These are phyloP conservation scores for Scleroderma bovista DNA, from an alignment of 768 basidiomycete genomes.

Conservation along the genomic window DNA sequence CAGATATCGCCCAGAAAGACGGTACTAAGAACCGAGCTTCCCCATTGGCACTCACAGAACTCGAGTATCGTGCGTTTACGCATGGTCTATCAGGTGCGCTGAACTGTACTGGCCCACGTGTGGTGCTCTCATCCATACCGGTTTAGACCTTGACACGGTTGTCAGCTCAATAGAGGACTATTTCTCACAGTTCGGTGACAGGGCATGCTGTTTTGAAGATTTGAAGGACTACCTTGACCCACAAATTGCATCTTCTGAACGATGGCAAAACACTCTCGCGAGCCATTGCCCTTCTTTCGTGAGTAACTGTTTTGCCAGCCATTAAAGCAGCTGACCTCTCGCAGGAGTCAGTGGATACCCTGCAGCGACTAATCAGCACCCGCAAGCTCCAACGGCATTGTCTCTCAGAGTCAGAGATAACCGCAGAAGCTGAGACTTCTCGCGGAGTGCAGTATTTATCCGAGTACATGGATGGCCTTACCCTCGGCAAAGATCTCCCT, in stretches of 20 bases:
- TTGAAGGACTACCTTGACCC: conserved; percentile 60
- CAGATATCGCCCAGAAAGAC: conserved; percentile 54
- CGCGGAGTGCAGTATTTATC: conserved; percentile 48
- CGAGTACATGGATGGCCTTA: conserved; percentile 63
- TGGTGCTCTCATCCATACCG: neutral
- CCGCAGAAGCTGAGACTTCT: conserved; percentile 48
- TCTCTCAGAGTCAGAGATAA: conserved; percentile 44
- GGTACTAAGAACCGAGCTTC: conserved; percentile 71
- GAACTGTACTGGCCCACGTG: no score
- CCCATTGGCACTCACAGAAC: conserved; percentile 67
- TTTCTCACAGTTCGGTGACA: conserved; percentile 68
- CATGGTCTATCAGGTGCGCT: conserved; percentile 41
- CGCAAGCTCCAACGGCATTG: conserved; percentile 69
- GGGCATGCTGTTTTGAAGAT: conserved; percentile 86
- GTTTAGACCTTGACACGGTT: conserved; percentile 40
- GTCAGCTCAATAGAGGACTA: conserved; percentile 57
- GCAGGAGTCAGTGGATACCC: conserved; percentile 46
- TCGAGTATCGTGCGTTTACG: conserved; percentile 54
- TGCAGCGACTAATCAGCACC: conserved; percentile 68
- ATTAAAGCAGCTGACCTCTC: conserved; percentile 6
- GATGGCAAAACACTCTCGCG: conserved; percentile 53
- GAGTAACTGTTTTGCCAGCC: conserved; percentile 18
- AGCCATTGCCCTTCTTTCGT: conserved; percentile 46
- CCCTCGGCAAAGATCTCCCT: conserved; percentile 60
- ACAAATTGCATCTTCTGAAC: conserved; percentile 38